Percentiles rank a stretch among this genome's conserved stretches.
These are phyloP conservation scores for Metarhizium sp. DNA, from an alignment of 2,329 filamentous ascomycete genomes.

Conservation along the genomic window DNA sequence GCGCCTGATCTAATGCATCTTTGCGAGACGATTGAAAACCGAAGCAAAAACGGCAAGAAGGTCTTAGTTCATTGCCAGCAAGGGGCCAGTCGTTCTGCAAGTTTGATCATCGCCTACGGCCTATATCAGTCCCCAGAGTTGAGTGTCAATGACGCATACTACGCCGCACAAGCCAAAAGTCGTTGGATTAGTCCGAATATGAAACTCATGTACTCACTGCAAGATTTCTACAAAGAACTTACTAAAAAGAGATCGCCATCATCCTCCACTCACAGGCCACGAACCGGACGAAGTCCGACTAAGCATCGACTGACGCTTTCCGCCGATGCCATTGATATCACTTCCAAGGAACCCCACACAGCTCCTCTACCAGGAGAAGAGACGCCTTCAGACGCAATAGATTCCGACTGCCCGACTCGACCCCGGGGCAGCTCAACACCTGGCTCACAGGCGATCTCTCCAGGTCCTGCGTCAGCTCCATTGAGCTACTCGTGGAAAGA, in stretches of 20 bases:
- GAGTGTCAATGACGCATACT: conserved; percentile 75
- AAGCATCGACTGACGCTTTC: conserved; percentile 54
- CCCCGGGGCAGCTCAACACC: conserved; percentile 45
- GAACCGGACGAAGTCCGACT: conserved; percentile 43
- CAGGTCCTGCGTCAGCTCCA: conserved; percentile 59
- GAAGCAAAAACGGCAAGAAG: conserved; percentile 63
- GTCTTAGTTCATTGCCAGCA: conserved; percentile 81
- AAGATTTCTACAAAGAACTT: conserved; percentile 65
- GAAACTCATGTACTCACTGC: conserved; percentile 82
- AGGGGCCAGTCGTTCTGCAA: conserved; percentile 76
- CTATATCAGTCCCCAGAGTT: conserved; percentile 68
- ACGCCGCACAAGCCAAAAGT: conserved; percentile 70
- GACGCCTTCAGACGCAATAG: conserved; percentile 28
- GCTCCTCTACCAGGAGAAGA: conserved; percentile 50
- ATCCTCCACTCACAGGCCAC: conserved; percentile 37
- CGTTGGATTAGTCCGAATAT: conserved; percentile 88
- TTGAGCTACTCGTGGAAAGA: conserved; percentile 52
- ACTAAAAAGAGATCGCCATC: conserved; percentile 37
- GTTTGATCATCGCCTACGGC: conserved; percentile 78
- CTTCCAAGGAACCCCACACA: conserved; percentile 48
- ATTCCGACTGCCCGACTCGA: conserved; percentile 34
- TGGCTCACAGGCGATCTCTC: conserved; percentile 39
- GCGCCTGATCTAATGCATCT: conserved; percentile 65
- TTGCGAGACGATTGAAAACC: conserved; percentile 66
- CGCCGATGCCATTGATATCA: conserved; percentile 44